Evolutionary conservation across 345 rosid genomes (phyloP), one percentile per base, ranked within the genome.

Genomic region (Eucalyptus fibrosa): DNA sequence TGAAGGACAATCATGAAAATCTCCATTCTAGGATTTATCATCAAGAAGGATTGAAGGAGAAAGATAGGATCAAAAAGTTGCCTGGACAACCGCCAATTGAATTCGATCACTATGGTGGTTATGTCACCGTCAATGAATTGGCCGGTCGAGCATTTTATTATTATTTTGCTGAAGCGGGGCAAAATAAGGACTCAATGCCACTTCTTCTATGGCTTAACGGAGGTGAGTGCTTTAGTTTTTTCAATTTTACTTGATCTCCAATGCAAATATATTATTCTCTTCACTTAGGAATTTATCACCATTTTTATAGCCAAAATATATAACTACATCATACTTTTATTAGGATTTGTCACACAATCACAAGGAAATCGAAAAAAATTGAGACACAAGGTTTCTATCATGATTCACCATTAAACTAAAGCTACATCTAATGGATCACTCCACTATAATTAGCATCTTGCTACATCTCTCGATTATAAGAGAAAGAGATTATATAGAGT

Each of bases 131-230:
- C 7, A 91, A 96, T 83, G 59, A 93, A 67, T 88, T 91, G 5
- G 94, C 96, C 4, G 98, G 97, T 4, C 92, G 97, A 60, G 96
- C 96, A 24, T 77, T 95, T 50, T 97, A 92, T 89, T 96, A 96
- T 87, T 96, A 96, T 60, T 96, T 96, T 60, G 95, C 87, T 5
- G 98, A 97, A 89, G 94, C 97, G 23, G 91, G 50, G 18, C 77
- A 89, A 53, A 85, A 91, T 28, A 89, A 92, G 87, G 90, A 90
- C 23, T 89, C 96, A 16, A 85, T 92, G 90, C 97, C 98, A 87
- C 96, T 97, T 89, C 95, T 97, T 93, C 94, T 96, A 45, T 96
- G 99, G 99, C 95, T 97, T 44, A 97, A 97, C 67, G 99, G 99
- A 90, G 98, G 98, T 97, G 47, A 11, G n/a, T 34, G 60, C 7